Percentiles rank a stretch among this genome's conserved stretches.
These are phyloP conservation scores for Calocybe gambosa DNA, from an alignment of 1,284 basidiomycete species.

Conservation along the genomic window DNA sequence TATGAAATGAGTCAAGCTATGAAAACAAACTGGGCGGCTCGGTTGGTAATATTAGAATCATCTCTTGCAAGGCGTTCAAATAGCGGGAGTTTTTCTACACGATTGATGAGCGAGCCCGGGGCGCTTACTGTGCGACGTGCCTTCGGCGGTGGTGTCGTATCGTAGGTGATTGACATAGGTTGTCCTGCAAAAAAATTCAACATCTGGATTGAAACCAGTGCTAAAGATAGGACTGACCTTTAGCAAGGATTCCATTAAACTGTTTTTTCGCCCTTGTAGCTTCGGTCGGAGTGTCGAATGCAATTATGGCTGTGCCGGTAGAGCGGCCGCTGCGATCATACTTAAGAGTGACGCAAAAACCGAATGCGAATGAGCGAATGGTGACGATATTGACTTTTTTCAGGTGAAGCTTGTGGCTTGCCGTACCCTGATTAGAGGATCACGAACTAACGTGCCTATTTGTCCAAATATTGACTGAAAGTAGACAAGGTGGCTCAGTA, in stretches of 20 bases:
- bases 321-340: slow-evolving; percentile 96
- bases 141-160: slow-evolving; percentile 39
- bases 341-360: slow-evolving; percentile 52
- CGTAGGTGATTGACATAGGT: slow-evolving; percentile 72
- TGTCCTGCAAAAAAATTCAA: slow-evolving; percentile 48
- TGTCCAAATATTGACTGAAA: slow-evolving; percentile 83
- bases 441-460: slow-evolving; percentile 86
- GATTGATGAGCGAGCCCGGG: slow-evolving; percentile 51
- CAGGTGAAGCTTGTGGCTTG: slow-evolving; percentile 54
- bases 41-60: slow-evolving; percentile 27
- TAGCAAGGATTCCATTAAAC: slow-evolving; percentile 85
- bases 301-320: slow-evolving; percentile 75
- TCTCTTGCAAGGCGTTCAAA: slow-evolving; percentile 50
- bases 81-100: slow-evolving; percentile 60
- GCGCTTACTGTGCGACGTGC: slow-evolving; percentile 40
- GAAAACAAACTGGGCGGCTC: slow-evolving; percentile 27
- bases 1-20: background rate
- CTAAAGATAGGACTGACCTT: slow-evolving; percentile 49
- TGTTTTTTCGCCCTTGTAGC: slow-evolving; percentile 83
- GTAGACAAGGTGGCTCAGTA: slow-evolving; percentile 1
- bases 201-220: background rate
- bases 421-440: slow-evolving; percentile 94
- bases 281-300: slow-evolving; percentile 76
- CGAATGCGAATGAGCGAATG: slow-evolving; percentile 33
- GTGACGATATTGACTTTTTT: slow-evolving; percentile 38